Evolutionary conservation across 1,139 yeast genomes (phyloP), one percentile per base, ranked within the genome.

Genomic region (Saccharomyces hybrid): DNA sequence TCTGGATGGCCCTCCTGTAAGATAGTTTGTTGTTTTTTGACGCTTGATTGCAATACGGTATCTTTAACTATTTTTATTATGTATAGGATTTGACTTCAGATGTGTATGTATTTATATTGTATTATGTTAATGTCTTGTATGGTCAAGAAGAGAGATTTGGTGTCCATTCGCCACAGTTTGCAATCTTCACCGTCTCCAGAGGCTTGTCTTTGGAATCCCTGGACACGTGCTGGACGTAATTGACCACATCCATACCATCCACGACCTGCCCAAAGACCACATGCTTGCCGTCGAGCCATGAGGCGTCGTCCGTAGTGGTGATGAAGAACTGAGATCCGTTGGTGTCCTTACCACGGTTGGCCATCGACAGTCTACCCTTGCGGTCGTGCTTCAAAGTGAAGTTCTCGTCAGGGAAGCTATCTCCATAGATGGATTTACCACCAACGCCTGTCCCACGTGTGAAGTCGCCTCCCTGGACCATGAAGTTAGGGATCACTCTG

Each of bases 401-500:
- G 89, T 91, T 90, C 82, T 93, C 98, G 73, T 93, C 98, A 61
- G 95, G 85, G 77, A 93, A 93, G 78, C 85, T 86, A 70, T 82
- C 85, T 72, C 98, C 98, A 82, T 93, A 93, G 83, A 93, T 93
- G 68, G 97, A 89, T 81, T 90, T 90, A 76, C 99, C 99, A 76
- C 98, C 99, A 68, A 96, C 88, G 76, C 99, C 97, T 78, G 86
- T 85, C 73, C 88, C 88, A 73, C 82, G 78, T 75, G 93, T 90
- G 84, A 90, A 88, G 77, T 90, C 98, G 83, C 99, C 99, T 78
- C 98, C 98, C 80, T 93, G 99, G 75, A 91, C 81, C 99, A 93
- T 93, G 83, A 93, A 93, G 71, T 88, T 85, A 67, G 98, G 98
- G 70, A 93, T 93, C 66, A 93, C 96, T 79, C 99, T 85, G 91